A percentile compares a stretch with the other conserved stretches of the same genome.
phyloP scores from a whole-genome alignment of 208 protist genomes.

The Novymonas esmeraldas region DNA sequence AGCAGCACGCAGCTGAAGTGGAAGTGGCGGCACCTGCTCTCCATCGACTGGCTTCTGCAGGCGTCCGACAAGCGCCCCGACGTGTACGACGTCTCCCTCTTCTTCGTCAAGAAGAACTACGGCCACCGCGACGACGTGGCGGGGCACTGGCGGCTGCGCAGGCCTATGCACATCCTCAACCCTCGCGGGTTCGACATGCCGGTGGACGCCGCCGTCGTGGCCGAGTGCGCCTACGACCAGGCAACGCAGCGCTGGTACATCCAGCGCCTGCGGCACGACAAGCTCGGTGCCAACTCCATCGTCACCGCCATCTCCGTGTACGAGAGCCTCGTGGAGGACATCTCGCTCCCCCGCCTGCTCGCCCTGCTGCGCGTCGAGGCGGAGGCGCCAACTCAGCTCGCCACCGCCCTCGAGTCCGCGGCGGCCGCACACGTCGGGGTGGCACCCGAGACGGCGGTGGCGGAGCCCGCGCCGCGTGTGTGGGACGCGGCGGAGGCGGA shows the following conservation, averaged over 20 bases:
- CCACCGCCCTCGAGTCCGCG: constrained; percentile 14
- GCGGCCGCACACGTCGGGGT: not conserved
- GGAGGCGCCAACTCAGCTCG: not conserved
- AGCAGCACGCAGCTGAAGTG: constrained; percentile 76
- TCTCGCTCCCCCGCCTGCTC: constrained; percentile 46
- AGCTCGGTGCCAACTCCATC: constrained; percentile 76
- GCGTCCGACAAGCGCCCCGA: constrained; percentile 30
- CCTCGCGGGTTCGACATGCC: constrained; percentile 48
- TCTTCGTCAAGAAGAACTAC: constrained; percentile 74
- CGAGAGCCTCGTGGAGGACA: constrained; percentile 76
- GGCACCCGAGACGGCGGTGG: not conserved
- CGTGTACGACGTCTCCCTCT: constrained; percentile 57
- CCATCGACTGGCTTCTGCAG: constrained; percentile 69
- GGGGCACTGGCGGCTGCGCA: constrained; percentile 56
- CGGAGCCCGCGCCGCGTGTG: not conserved
- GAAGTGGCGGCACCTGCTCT: constrained; percentile 81
- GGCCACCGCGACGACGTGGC: constrained; percentile 55
- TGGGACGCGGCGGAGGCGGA: constrained; percentile 20
- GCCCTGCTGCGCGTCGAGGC: constrained; percentile 22
- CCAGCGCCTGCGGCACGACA: constrained; percentile 67
- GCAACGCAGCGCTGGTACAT: constrained; percentile 51
- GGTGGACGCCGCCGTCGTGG: constrained; percentile 37
- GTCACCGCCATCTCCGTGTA: constrained; percentile 81
- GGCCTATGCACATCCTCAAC: constrained; percentile 53
- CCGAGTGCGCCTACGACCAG: constrained; percentile 67